phyloP scores from a whole-genome alignment of 306 rosid species.

The Comarum palustre region DNA sequence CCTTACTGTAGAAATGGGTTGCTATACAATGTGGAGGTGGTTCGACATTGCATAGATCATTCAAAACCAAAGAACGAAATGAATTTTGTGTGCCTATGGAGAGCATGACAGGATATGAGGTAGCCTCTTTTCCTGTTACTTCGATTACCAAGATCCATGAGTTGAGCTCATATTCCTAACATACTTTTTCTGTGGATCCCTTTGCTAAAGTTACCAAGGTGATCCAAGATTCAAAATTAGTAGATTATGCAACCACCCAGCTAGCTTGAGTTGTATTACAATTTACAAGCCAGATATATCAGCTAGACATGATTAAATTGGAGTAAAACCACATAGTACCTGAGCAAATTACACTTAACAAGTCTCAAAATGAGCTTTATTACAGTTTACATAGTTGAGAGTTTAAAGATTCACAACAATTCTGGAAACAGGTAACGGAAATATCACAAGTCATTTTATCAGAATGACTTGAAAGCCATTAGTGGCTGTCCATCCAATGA shows the following conservation, averaged over 20 bases:
- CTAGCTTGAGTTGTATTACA: neutral
- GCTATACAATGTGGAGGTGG: neutral
- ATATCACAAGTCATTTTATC: neutral
- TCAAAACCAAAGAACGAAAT: too few relatives aligned
- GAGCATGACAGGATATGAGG: neutral
- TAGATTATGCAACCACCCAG: neutral
- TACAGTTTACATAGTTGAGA: neutral
- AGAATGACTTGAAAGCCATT: neutral
- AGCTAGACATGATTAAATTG: neutral
- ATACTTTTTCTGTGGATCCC: too few relatives aligned
- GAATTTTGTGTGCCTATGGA: neutral
- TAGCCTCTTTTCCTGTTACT: too few relatives aligned
- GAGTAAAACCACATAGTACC: neutral
- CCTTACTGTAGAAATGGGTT: neutral
- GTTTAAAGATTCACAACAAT: neutral
- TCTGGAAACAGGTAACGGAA: neutral
- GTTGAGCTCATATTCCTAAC: too few relatives aligned
- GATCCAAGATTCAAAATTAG: neutral
- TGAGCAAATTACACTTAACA: neutral
- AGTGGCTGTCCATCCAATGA: neutral
- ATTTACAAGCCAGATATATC: neutral
- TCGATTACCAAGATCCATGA: too few relatives aligned
- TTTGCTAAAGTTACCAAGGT: neutral
- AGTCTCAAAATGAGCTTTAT: neutral
- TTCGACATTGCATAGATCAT: neutral